Evolutionary conservation across 257 asterid species (phyloP).

Genomic region (Gardenia jasminoides): DNA sequence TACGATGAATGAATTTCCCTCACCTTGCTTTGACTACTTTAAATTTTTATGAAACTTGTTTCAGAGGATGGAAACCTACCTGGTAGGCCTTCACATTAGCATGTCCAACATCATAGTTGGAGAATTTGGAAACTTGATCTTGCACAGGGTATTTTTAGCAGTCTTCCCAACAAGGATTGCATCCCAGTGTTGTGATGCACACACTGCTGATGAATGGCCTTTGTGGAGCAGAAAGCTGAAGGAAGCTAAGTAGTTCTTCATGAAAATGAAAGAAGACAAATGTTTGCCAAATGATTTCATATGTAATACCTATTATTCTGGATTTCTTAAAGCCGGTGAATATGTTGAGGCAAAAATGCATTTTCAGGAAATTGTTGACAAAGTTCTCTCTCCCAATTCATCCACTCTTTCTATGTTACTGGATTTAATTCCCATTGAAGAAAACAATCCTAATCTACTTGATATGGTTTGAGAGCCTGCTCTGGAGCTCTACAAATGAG

Average conservation of each 20-base stretch:
- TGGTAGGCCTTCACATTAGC: neutral
- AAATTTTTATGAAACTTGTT: too few species aligned
- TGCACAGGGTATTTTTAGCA: neutral
- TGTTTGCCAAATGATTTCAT: neutral
- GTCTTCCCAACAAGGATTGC: neutral
- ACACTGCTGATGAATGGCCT: neutral
- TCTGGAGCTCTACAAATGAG: too few species aligned
- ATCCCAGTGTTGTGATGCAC: neutral
- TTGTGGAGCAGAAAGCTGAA: neutral
- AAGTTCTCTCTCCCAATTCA: neutral
- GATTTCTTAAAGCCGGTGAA: neutral
- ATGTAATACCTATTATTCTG: neutral
- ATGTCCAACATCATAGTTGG: conserved; percentile 6
- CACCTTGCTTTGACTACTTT: too few species aligned
- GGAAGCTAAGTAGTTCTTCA: neutral
- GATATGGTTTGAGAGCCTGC: too few species aligned
- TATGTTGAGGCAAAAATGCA: neutral
- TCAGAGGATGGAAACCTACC: too few species aligned
- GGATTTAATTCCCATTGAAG: neutral
- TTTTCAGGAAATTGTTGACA: conserved; percentile 2
- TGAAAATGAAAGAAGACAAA: neutral
- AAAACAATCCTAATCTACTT: neutral
- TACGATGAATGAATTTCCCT: too few species aligned
- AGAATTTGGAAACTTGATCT: neutral
- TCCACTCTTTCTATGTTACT: neutral